These are phyloP conservation scores for Neonectria faginata DNA, from an alignment of 2,329 filamentous ascomycete species.

Conservation along the genomic window DNA sequence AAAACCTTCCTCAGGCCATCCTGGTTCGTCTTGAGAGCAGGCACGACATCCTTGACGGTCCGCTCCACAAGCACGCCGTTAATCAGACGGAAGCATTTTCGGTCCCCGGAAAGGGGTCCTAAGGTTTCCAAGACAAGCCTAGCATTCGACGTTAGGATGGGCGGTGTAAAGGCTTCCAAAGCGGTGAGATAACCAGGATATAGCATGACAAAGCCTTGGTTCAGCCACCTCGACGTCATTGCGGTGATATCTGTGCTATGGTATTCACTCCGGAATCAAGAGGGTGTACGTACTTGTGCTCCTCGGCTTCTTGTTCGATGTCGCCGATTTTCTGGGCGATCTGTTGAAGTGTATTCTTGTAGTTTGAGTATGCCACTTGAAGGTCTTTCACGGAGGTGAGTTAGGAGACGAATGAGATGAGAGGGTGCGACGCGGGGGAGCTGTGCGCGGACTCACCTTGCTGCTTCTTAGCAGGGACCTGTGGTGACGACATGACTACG, in stretches of 20 bases:
- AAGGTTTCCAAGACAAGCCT: constrained; percentile 96
- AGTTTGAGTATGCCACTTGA: constrained; percentile 82
- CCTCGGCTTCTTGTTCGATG: constrained; percentile 96
- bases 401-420: constrained; percentile 9
- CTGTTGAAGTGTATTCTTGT: constrained; percentile 84
- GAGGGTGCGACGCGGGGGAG: constrained; percentile 10
- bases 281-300: constrained; percentile 83
- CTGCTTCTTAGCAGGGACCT: constrained; percentile 75
- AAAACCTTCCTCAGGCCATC: constrained; percentile 94
- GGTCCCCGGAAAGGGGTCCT: constrained; percentile 81
- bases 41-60: constrained; percentile 92
- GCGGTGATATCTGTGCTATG: constrained; percentile 14
- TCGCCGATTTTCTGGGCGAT: constrained; percentile 97
- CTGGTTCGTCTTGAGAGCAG: constrained; percentile 90
- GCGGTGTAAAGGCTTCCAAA: constrained; percentile 38
- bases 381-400: constrained; percentile 68
- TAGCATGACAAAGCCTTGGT: constrained; percentile 26
- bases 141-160: constrained; percentile 36
- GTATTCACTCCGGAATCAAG: constrained; percentile 9
- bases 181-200: constrained; percentile 53
- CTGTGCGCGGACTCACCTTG: constrained; percentile 65
- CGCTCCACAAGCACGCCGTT: constrained; percentile 96
- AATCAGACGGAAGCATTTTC: constrained; percentile 99
- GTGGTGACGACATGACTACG: constrained; percentile 59
- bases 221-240: constrained; percentile 36